Evolutionary conservation across 768 basidiomycete genomes (phyloP).

Genomic region (Mycena albidolilacea): DNA sequence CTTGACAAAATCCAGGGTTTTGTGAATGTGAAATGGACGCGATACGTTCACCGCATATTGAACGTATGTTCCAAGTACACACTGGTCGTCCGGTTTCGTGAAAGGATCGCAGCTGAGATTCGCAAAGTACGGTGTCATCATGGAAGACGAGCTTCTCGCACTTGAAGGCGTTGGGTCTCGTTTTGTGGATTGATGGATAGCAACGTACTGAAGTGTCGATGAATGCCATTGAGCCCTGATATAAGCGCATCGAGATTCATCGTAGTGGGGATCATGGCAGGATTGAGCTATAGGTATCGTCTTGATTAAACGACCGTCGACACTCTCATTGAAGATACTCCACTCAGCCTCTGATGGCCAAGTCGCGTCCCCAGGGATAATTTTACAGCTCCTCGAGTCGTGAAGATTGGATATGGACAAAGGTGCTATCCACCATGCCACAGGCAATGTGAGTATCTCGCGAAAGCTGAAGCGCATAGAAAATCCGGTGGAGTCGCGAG

Average conservation of each 20-base stretch:
- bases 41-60: constrained; percentile 38
- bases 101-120: constrained; percentile 45
- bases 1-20: constrained; percentile 38
- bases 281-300: constrained; percentile 27
- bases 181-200: background rate
- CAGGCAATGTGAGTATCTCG: background rate
- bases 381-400: constrained; percentile 16
- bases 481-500: too few relatives aligned
- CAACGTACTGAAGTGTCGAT: constrained; percentile 5
- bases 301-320: constrained; percentile 26
- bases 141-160: constrained; percentile 37
- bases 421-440: background rate
- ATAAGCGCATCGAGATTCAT: constrained; percentile 4
- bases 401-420: background rate
- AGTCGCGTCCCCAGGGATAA: constrained; percentile 11
- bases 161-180: constrained; percentile 1
- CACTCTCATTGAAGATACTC: constrained; percentile 15
- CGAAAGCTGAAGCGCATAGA: constrained; percentile 6
- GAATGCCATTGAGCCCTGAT: constrained; percentile 11
- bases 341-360: constrained; percentile 11
- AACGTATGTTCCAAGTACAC: constrained; percentile 39
- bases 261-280: constrained; percentile 21
- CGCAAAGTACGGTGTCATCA: constrained; percentile 40
- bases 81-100: constrained; percentile 23
- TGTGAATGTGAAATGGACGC: constrained; percentile 6